Conservation (phyloP, 2,329 filamentous ascomycete species). For the Arthrobotrys megalospora region DNA sequence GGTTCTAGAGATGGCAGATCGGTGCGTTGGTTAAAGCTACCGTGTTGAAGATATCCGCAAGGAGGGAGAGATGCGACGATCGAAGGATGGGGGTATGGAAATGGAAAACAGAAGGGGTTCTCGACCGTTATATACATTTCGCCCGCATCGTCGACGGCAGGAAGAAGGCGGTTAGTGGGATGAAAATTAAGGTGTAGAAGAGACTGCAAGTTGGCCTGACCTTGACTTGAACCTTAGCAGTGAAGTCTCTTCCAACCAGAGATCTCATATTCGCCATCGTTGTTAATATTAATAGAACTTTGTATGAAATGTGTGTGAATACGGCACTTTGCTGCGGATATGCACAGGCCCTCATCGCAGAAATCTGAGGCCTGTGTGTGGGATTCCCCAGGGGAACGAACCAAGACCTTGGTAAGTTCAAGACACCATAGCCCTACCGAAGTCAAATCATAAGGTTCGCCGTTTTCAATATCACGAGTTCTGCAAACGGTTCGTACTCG, state of each 20-base stretch:
- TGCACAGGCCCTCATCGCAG: neutral
- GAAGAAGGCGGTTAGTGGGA: neutral
- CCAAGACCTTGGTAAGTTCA: conserved; percentile 31
- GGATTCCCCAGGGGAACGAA: conserved; percentile 3
- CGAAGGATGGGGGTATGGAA: conserved; percentile 30
- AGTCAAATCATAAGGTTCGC: conserved; percentile 26
- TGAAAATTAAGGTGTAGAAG: conserved; percentile 16
- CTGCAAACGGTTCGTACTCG: conserved; percentile 46
- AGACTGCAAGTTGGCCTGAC: conserved; percentile 27
- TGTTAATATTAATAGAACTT: neutral
- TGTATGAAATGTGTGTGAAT: neutral
- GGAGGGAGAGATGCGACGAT: conserved; percentile 23
- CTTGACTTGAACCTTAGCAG: conserved; percentile 33
- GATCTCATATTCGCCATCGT: neutral
- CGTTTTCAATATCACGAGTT: conserved; percentile 36
- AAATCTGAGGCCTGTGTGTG: neutral
- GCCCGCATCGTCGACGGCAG: conserved; percentile 4
- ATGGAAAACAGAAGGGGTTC: conserved; percentile 10
- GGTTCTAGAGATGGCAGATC: conserved; percentile 14
- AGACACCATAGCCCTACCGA: conserved; percentile 10
- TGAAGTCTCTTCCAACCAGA: neutral
- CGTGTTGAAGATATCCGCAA: conserved; percentile 17
- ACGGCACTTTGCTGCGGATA: neutral
- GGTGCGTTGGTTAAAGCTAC: conserved; percentile 20
- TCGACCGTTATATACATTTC: conserved; percentile 36